Conservation (phyloP, 1,139 yeast genomes). For the Debaryomyces udenii region DNA sequence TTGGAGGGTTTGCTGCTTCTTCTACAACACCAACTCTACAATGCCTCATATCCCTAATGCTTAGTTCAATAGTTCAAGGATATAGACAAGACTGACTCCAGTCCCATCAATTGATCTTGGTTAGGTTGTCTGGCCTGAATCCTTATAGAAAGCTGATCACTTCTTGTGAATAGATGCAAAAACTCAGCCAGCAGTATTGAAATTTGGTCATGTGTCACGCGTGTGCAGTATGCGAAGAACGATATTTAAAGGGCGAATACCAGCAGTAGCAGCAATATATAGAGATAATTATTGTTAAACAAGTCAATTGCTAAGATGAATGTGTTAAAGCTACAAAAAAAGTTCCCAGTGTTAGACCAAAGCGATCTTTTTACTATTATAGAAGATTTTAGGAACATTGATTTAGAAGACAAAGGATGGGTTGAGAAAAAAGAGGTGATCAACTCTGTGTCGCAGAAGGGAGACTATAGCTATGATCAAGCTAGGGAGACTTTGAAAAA, state of each 20-base stretch:
- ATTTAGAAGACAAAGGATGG: slow-evolving; percentile 92
- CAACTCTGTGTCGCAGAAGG: slow-evolving; percentile 77
- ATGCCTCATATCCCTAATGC: no score
- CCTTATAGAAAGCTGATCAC: no score
- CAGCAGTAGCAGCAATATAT: neutral
- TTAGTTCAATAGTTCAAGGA: no score
- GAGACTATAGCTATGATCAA: slow-evolving; percentile 83
- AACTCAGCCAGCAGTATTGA: slow-evolving; percentile 10
- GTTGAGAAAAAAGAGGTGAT: slow-evolving; percentile 90
- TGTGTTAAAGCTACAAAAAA: slow-evolving; percentile 64
- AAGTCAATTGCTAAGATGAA: slow-evolving; percentile 34
- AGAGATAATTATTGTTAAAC: neutral
- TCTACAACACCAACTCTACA: no score
- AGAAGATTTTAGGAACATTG: slow-evolving; percentile 77
- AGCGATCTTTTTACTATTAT: slow-evolving; percentile 83
- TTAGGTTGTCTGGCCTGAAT: no score
- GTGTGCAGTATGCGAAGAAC: neutral
- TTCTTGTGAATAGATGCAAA: slow-evolving; percentile 4
- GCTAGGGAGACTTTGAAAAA: slow-evolving; percentile 90
- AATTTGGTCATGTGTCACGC: slow-evolving; percentile 1
- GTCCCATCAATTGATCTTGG: no score
- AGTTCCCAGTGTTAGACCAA: slow-evolving; percentile 83
- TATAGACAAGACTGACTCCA: no score
- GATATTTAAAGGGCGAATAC: slow-evolving; percentile 8
- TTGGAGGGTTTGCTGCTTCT: no score